phyloP scores from a whole-genome alignment of 1,284 basidiomycete genomes.

The Pterulicium gracile region DNA sequence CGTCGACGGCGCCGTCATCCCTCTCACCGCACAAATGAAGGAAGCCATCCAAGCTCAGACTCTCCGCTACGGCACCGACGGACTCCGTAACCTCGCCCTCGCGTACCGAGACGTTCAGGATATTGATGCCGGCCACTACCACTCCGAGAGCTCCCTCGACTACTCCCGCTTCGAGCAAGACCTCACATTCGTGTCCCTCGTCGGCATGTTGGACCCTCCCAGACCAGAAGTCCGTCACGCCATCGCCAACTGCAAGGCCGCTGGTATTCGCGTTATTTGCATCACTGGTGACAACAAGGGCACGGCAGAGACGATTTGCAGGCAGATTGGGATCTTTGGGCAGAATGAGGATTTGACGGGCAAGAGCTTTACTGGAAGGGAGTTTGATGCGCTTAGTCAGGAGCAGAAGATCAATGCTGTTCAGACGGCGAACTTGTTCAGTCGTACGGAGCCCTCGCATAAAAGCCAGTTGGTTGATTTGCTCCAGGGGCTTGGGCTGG shows the following conservation, averaged over 20 bases:
- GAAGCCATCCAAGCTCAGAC: slow-evolving; percentile 57
- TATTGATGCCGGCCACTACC: slow-evolving; percentile 71
- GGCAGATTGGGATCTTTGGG: slow-evolving; percentile 90
- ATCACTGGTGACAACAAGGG: slow-evolving; percentile 99
- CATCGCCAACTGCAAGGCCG: slow-evolving; percentile 83
- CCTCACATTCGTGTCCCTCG: slow-evolving; percentile 89
- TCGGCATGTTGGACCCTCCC: slow-evolving; percentile 97
- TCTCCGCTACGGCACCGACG: slow-evolving; percentile 65
- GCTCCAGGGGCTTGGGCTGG: slow-evolving; percentile 84
- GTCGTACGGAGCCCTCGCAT: slow-evolving; percentile 90
- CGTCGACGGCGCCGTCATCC: slow-evolving; percentile 54
- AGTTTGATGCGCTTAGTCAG: slow-evolving; percentile 75
- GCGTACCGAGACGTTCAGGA: slow-evolving; percentile 80
- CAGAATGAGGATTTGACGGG: slow-evolving; percentile 75
- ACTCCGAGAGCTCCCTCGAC: slow-evolving; percentile 66
- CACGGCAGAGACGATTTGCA: slow-evolving; percentile 95
- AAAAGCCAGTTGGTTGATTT: slow-evolving; percentile 94
- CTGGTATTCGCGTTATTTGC: slow-evolving; percentile 93
- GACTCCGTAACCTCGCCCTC: slow-evolving; percentile 86
- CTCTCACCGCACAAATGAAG: slow-evolving; percentile 55
- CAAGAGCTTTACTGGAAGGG: slow-evolving; percentile 91
- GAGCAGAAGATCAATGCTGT: slow-evolving; percentile 82
- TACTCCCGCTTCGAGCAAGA: slow-evolving; percentile 86
- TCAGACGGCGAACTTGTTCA: slow-evolving; percentile 81
- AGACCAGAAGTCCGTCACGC: slow-evolving; percentile 87